These are phyloP conservation scores for Rhododendron ovatum DNA, from an alignment of 148 eudicot species.

Conservation along the genomic window DNA sequence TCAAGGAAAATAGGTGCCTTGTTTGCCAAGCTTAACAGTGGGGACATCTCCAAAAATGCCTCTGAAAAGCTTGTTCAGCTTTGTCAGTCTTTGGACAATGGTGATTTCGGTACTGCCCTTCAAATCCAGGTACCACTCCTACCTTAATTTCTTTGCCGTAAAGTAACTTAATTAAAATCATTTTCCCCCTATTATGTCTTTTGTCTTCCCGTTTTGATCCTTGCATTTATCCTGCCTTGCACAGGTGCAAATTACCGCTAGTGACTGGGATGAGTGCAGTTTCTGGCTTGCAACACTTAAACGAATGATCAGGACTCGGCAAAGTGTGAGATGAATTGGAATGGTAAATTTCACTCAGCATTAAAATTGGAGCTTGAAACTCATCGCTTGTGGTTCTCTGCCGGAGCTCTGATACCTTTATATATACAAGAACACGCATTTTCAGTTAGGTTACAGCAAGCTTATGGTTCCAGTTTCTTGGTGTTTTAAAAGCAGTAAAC, in stretches of 20 bases:
- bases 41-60: constrained; percentile 84
- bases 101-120: constrained; percentile 76
- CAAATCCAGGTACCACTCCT: constrained; percentile 66
- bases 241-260: constrained; percentile 27
- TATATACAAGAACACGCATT: constrained; percentile 19
- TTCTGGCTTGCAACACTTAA: constrained; percentile 26
- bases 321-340: constrained; percentile 11
- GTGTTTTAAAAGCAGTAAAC: constrained; percentile 7
- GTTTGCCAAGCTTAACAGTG: constrained; percentile 79
- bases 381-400: not conserved
- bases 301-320: constrained; percentile 24
- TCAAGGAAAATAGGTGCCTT: constrained; percentile 82
- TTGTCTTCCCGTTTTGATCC: not conserved
- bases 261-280: constrained; percentile 29
- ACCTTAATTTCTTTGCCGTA: not conserved
- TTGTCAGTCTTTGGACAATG: constrained; percentile 73
- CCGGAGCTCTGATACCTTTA: constrained; percentile 7
- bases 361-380: not conserved
- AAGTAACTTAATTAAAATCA: not conserved
- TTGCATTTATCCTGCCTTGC: not conserved
- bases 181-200: no score
- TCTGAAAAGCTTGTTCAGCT: constrained; percentile 83
- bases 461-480: constrained; percentile 6
- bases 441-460: not conserved
- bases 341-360: not conserved